Conservation (phyloP, 768 basidiomycete species). For the Macrolepiota dolichaula region DNA sequence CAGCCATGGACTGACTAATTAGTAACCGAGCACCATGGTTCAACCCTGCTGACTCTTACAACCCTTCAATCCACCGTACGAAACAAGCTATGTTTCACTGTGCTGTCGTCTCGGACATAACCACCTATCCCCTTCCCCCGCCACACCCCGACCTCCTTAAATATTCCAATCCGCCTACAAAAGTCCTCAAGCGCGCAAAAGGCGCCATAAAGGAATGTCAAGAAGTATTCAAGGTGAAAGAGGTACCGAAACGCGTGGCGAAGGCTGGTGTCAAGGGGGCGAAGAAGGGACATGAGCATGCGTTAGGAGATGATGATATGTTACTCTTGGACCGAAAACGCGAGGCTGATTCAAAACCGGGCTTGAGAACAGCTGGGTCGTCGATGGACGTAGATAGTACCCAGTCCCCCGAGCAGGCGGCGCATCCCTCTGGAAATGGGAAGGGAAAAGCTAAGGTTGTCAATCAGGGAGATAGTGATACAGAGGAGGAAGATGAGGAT, state of each 20-base stretch:
- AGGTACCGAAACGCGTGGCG: constrained; percentile 64
- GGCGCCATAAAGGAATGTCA: constrained; percentile 60
- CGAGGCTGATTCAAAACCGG: constrained; percentile 10
- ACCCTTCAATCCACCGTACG: constrained; percentile 85
- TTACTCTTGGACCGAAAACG: constrained; percentile 51
- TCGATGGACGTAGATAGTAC: not conserved
- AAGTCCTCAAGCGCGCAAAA: constrained; percentile 58
- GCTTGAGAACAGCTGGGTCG: not conserved
- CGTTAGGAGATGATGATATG: constrained; percentile 59
- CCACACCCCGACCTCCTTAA: constrained; percentile 83
- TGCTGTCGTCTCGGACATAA: constrained; percentile 74
- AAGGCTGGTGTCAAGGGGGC: constrained; percentile 21
- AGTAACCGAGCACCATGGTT: constrained; percentile 71
- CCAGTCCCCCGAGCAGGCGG: not conserved
- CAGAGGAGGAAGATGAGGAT: constrained; percentile 44
- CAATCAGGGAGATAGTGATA: constrained; percentile 43
- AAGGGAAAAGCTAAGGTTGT: constrained; percentile 28
- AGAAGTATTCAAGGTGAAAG: constrained; percentile 69
- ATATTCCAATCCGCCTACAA: constrained; percentile 78
- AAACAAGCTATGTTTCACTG: constrained; percentile 93
- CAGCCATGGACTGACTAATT: constrained; percentile 23
- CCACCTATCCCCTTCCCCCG: constrained; percentile 71
- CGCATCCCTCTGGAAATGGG: constrained; percentile 13
- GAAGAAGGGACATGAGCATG: constrained; percentile 62
- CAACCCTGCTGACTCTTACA: constrained; percentile 72